Base-by-base conservation (phyloP, 169 alveolate genomes). In the Plasmodium gallinaceum region DNA sequence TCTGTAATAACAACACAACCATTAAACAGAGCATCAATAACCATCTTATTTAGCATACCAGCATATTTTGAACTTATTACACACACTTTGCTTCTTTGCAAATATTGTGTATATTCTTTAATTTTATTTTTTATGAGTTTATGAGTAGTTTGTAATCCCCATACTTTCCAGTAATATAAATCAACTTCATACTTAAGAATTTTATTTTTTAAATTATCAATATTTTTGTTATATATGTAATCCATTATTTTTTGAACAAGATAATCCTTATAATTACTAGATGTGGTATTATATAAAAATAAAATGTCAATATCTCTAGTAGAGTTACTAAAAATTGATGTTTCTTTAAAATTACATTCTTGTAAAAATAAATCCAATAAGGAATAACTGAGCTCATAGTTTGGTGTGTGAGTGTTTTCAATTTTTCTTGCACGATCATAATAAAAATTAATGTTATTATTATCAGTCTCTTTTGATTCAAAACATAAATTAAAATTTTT, bases 61-160 rank as follows among this genome's bases (percentile, higher is more conserved):
- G 83, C 80, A 80, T 52, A 80, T 57, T 80, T 80, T 6, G 90
- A 66, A 26, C 90, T 80, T 18, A 80, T 80, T 52, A 80, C 22
- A 80, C 90, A 80, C 32, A 80, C 58, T 80, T 80, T 80, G 46
- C 90, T 80, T 46, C 90, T 80, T 51, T 72, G 20, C 43, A 80
- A 42, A 10, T 66, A 52, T 0, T 66, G 9, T 0, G n/a, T 42
- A 46, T 66, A 80, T 46, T 80, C 90, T 16, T 68, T 80, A 48
- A 80, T 42, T 52, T 80, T 80, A 37, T 80, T 80, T 48, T 80
- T 80, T 43, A 80, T 80, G 16, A 80, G 58, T 46, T 80, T 80
- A 42, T 80, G 90, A 5, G 90, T 80, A n/a, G 90, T 80, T 48
- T 80, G 90, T 60, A 80, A 68, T 24, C 90, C 90, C 90, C 90